Evolutionary conservation across 176 grass and related monocot species (phyloP), one percentile per base, ranked within the genome.

Genomic region (Phoenix roebelenii): DNA sequence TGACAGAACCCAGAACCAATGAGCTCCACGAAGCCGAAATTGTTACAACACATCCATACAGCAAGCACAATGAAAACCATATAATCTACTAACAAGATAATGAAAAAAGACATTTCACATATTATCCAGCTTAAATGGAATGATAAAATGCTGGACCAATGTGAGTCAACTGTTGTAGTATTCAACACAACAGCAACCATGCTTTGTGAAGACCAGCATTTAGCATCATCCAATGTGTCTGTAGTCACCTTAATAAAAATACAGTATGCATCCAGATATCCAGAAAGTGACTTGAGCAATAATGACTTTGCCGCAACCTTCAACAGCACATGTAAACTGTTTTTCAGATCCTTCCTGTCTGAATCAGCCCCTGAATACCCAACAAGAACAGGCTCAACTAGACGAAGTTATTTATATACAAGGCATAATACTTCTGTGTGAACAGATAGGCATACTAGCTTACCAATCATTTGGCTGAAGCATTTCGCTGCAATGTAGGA

Each of bases 401-500:
- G 22, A 55, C 22, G 7, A 68, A 44, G 5, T 35, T 35, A 9
- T 35, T 35, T 35, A 35, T 35, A 35, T 10, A 44, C 35, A 44
- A 44, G 9, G 9, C 35, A 44, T 7, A 44, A 44, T 10, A 44
- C 35, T 12, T 20, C 20, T 44, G 9, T 44, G 35, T 12, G 35
- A 44, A 44, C 1, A 44, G 35, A 44, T 44, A 44, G 35, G 9
- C 35, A 9, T 10, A 44, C 35, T 12, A 44, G 9, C 7, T 44
- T 44, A 44, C 35, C 1, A 44, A 26, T 85, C 55, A 97, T 52
- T 88, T 97, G 50, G 75, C 61, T 62, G 80, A 78, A 17, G 80
- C 65, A 74, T 83, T 90, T 35, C 68, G 83, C 22, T 83, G 69
- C 26, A 85, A 82, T 68, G 81, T 82, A 63, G 78, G 70, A 74